Evolutionary conservation across 345 rosid species (phyloP), one percentile per base, ranked within the genome.

Genomic region (Gossypium anomalum): DNA sequence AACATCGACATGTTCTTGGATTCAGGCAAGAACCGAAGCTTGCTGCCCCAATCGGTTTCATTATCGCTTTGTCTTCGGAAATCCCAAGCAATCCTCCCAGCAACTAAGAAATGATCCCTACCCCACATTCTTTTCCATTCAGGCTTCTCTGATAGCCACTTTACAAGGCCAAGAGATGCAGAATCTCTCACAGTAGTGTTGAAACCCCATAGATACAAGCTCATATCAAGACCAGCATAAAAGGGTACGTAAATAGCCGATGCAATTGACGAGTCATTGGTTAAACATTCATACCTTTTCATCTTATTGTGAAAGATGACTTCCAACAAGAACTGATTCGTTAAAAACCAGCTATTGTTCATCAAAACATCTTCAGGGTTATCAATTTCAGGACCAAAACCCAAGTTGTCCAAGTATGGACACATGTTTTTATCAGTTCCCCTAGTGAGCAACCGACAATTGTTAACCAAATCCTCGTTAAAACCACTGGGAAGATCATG

Each of bases 311-410:
- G 93, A 73, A 87, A 90, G n/a, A 90, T 87, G 49, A 89, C 87
- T 38, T 89, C 93, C 7, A 90, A 83, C 83, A 80, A 74, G 79
- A 90, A 90, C 84, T 89, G 96, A 78, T 89, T 89, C 14, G 93
- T 87, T 27, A 60, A 47, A 23, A 75, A 89, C 93, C 96, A 90
- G 48, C 87, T 85, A 1, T 59, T 64, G 70, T 82, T 77, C 60
- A 76, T 56, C 68, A 90, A 75, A 3, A 87, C 84, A 76, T 80
- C 71, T 20, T 80, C 80, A 25, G 84, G 73, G 60, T 80, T 71
- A 15, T 76, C 77, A 7, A 90, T 77, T 73, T 57, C 69, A 52
- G 82, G 89, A 48, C 96, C 96, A 9, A 89, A 77, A 60, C 93
- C 93, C 2, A 43, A 70, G 79, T 90, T 90, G 5, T 66, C 86